Conservation (phyloP, 2,329 filamentous ascomycete genomes). For the Verticillium zaregamsianum region DNA sequence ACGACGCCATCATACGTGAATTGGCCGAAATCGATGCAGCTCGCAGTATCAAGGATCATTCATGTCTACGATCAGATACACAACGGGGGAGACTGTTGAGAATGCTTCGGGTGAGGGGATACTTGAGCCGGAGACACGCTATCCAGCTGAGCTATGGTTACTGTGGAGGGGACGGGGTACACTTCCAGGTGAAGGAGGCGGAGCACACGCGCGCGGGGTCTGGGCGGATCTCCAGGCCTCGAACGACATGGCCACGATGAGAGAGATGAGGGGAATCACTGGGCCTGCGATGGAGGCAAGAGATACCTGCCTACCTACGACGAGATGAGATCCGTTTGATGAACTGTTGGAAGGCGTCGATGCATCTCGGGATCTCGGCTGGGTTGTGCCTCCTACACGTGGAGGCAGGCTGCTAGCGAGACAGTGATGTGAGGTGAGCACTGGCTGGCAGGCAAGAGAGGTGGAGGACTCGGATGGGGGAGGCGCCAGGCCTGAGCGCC, state of each 20-base stretch:
- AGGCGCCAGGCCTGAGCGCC: background rate
- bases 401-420: background rate
- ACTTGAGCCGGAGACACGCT: background rate
- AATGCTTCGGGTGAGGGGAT: background rate
- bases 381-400: background rate
- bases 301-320: background rate
- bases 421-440: background rate
- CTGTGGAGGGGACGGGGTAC: background rate
- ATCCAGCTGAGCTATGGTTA: background rate
- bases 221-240: background rate
- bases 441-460: background rate
- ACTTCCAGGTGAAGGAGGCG: background rate
- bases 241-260: background rate
- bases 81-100: background rate
- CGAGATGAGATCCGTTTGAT: no score
- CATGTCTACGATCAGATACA: background rate
- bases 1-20: constrained; percentile 1
- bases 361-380: background rate
- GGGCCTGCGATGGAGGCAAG: background rate
- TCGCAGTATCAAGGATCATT: background rate
- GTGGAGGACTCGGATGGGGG: background rate
- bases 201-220: background rate
- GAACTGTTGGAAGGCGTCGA: background rate
- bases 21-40: constrained; percentile 2
- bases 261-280: background rate